Percentiles rank a stretch among this genome's conserved stretches.
phyloP scores from a whole-genome alignment of 2,329 filamentous ascomycete species.

The Ophiostoma sp. region DNA sequence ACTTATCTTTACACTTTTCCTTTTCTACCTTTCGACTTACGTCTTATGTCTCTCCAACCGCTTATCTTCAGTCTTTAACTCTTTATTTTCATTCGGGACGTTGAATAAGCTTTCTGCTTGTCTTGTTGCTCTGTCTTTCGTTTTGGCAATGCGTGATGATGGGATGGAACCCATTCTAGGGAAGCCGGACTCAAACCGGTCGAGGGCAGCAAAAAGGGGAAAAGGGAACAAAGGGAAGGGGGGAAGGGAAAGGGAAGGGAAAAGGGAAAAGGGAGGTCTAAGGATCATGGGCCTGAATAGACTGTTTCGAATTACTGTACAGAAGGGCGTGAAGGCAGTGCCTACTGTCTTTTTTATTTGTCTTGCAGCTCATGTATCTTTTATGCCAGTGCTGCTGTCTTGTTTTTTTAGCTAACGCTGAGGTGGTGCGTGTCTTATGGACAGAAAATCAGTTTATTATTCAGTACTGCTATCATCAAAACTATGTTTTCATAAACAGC shows the following conservation, averaged over 20 bases:
- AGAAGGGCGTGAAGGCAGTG: not conserved
- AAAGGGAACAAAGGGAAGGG: not conserved
- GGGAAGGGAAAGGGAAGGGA: not conserved
- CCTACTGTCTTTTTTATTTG: not conserved
- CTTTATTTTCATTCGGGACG: too few species aligned
- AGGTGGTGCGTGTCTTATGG: not conserved
- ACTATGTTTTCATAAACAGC: not conserved
- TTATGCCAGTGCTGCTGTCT: not conserved
- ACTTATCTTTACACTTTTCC: not conserved
- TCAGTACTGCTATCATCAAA: too few species aligned
- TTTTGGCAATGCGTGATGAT: slow-evolving; percentile 1
- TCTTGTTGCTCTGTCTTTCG: not conserved
- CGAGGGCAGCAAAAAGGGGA: not conserved
- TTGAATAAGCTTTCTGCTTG: not conserved
- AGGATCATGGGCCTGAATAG: not conserved
- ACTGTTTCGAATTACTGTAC: slow-evolving; percentile 1
- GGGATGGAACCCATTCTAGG: not conserved
- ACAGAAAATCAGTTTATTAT: too few species aligned
- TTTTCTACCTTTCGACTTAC: not conserved
- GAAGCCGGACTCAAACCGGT: not conserved
- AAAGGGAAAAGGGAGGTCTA: not conserved
- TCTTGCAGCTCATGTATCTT: not conserved
- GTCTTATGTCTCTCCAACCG: too few species aligned
- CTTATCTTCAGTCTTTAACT: too few species aligned
- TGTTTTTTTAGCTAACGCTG: not conserved